These are phyloP conservation scores for Tuber melanosporum DNA, from an alignment of 495 filamentous ascomycete genomes.

Conservation along the genomic window DNA sequence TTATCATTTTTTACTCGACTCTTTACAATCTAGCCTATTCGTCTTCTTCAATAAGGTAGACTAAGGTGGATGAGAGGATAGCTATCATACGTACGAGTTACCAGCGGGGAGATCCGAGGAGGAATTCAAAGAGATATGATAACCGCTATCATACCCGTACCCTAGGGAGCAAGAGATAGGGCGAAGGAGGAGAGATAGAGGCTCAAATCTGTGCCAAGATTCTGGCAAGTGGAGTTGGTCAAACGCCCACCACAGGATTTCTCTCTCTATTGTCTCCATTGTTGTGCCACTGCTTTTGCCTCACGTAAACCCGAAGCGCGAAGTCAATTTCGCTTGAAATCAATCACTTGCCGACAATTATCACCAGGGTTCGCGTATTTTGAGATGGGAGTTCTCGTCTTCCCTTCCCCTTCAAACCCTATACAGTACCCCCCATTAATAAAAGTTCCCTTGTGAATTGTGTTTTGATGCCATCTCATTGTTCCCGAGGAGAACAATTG, in stretches of 20 bases:
- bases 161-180: neutral
- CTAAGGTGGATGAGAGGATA: too few relatives aligned
- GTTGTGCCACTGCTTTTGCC: neutral
- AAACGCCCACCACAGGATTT: too few relatives aligned
- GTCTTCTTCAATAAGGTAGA: neutral
- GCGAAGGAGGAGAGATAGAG: neutral
- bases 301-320: neutral
- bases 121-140: neutral
- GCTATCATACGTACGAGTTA: too few relatives aligned
- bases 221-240: neutral
- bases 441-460: neutral
- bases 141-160: too few relatives aligned
- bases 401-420: neutral
- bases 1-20: neutral
- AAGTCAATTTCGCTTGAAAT: neutral
- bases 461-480: neutral
- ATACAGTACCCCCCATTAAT: neutral
- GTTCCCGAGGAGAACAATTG: neutral
- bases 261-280: neutral
- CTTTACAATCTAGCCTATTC: neutral
- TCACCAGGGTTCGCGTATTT: neutral
- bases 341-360: neutral
- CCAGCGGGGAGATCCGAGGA: neutral
- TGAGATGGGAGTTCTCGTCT: neutral
- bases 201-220: neutral